Percentiles rank a stretch among this genome's conserved stretches.
Conservation (phyloP, 2,329 filamentous ascomycete species). For the Madurella fahalii region DNA sequence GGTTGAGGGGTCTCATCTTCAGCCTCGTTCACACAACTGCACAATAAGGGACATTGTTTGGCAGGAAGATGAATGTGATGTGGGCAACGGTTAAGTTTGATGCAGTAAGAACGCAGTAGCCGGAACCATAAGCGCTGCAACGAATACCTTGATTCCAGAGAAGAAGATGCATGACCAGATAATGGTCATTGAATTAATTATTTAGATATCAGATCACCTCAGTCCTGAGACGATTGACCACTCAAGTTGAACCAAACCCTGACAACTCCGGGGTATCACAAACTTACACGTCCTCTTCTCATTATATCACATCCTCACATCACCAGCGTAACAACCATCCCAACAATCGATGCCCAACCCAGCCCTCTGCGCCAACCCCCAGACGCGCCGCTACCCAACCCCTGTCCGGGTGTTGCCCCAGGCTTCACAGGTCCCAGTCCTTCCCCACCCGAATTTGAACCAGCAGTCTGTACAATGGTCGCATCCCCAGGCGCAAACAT, state of each 20-base stretch:
- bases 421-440: conserved; percentile 14
- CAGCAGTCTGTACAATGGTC: conserved; percentile 39
- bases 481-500: conserved; percentile 51
- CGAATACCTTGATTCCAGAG: neutral
- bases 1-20: neutral
- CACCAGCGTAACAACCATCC: conserved; percentile 30
- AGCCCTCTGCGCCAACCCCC: conserved; percentile 32
- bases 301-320: conserved; percentile 20
- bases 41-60: too few relatives aligned
- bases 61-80: too few relatives aligned
- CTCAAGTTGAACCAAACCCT: neutral
- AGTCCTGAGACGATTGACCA: neutral
- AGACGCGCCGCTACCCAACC: conserved; percentile 31
- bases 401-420: conserved; percentile 19
- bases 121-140: too few relatives aligned
- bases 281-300: neutral
- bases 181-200: neutral
- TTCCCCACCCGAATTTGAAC: neutral
- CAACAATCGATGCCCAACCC: conserved; percentile 33
- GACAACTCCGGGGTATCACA: conserved; percentile 3
- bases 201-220: neutral
- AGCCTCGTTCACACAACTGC: conserved; percentile 3
- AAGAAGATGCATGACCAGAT: neutral
- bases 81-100: too few relatives aligned
- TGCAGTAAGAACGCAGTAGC: too few relatives aligned